These are phyloP conservation scores for Beauveria sp. DNA, from an alignment of 2,329 filamentous ascomycete species.

Conservation along the genomic window DNA sequence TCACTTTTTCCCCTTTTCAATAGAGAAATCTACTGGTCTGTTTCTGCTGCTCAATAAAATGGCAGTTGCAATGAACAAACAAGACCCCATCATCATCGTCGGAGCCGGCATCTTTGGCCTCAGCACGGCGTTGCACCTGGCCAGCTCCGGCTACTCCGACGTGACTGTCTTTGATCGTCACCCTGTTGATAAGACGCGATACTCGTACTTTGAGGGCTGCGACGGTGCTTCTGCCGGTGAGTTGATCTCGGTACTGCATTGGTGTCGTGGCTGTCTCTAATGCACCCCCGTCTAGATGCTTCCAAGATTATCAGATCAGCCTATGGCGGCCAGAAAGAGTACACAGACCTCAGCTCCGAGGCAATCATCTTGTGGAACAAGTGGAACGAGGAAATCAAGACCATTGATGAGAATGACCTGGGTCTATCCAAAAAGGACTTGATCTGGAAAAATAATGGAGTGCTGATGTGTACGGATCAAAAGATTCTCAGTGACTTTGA, in stretches of 20 bases:
- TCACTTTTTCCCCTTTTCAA: too few relatives aligned
- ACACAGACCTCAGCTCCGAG: conserved; percentile 37
- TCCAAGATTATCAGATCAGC: conserved; percentile 32
- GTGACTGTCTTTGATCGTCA: conserved; percentile 43
- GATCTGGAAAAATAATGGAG: conserved; percentile 32
- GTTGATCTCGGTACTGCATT: not conserved
- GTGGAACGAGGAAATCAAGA: conserved; percentile 37
- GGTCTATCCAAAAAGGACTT: not conserved
- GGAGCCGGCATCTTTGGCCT: conserved; percentile 22
- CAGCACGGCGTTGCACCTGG: conserved; percentile 26
- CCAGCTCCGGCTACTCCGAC: conserved; percentile 33
- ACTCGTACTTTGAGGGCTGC: conserved; percentile 33
- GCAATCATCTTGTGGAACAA: conserved; percentile 33
- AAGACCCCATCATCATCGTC: not conserved
- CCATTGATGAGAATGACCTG: conserved; percentile 18
- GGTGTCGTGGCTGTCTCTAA: not conserved
- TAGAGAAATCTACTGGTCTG: not conserved
- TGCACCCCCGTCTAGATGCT: conserved; percentile 19
- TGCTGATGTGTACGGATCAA: conserved; percentile 6
- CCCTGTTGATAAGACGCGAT: conserved; percentile 29
- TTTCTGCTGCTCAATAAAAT: not conserved
- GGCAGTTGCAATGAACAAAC: not conserved
- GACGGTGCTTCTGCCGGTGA: conserved; percentile 36
- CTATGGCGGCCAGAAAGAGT: conserved; percentile 34
- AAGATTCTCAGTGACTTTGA: not conserved